Evolutionary conservation across 2,329 filamentous ascomycete species (phyloP).

Genomic region (Sporothrix mexicana): DNA sequence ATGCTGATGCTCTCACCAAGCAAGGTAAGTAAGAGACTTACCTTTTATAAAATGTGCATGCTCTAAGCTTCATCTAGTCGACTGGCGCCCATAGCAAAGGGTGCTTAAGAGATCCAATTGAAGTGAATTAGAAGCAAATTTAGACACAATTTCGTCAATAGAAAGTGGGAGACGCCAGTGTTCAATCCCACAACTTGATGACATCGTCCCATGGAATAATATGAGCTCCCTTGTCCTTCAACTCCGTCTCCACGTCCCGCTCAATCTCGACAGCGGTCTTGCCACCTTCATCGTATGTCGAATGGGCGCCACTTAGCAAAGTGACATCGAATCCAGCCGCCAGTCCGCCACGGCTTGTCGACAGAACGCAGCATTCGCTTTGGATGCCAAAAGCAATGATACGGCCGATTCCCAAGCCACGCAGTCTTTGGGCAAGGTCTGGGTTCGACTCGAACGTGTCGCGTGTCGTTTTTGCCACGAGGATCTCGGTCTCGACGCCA

Average conservation of each 20-base stretch:
- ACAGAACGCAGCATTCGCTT: slow-evolving; percentile 16
- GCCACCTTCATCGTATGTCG: background rate
- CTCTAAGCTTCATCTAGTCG: slow-evolving; percentile 1
- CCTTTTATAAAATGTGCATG: background rate
- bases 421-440: background rate
- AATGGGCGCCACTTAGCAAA: background rate
- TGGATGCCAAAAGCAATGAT: slow-evolving; percentile 4
- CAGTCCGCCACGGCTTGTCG: background rate
- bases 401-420: background rate
- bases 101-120: background rate
- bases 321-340: background rate
- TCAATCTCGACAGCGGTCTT: background rate
- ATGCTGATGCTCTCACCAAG: background rate
- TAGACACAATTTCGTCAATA: background rate
- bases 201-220: background rate
- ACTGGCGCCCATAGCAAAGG: background rate
- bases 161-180: background rate
- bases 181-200: background rate
- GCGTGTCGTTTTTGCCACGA: slow-evolving; percentile 10
- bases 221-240: background rate
- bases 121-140: background rate
- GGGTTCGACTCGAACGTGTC: slow-evolving; percentile 10
- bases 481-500: slow-evolving; percentile 8
- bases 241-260: slow-evolving; percentile 6
- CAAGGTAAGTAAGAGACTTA: background rate